These are phyloP conservation scores for Fusarium aywerte DNA, from an alignment of 2,329 filamentous ascomycete species.

Conservation along the genomic window DNA sequence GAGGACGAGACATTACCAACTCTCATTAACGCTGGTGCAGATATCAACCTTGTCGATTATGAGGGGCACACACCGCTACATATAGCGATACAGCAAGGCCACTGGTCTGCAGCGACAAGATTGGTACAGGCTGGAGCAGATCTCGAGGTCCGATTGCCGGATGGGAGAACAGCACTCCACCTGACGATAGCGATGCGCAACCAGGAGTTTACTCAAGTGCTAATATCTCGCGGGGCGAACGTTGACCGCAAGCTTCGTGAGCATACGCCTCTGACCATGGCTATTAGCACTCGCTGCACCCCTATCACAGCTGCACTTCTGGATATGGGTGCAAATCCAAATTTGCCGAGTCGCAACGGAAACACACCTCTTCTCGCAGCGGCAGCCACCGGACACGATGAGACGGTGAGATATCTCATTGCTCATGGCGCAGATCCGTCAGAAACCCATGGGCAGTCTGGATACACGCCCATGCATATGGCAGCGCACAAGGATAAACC, in stretches of 20 bases:
- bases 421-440: slow-evolving; percentile 43
- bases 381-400: slow-evolving; percentile 44
- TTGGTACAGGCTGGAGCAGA: slow-evolving; percentile 45
- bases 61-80: slow-evolving; percentile 44
- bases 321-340: slow-evolving; percentile 44
- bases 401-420: slow-evolving; percentile 46
- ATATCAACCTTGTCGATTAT: slow-evolving; percentile 42
- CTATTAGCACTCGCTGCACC: slow-evolving; percentile 43
- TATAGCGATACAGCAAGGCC: slow-evolving; percentile 39
- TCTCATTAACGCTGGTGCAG: slow-evolving; percentile 41
- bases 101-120: slow-evolving; percentile 41
- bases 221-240: slow-evolving; percentile 45
- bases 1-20: slow-evolving; percentile 44
- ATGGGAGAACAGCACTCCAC: slow-evolving; percentile 46
- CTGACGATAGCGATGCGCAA: slow-evolving; percentile 45
- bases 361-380: slow-evolving; percentile 45
- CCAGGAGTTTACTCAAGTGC: slow-evolving; percentile 43
- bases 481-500: slow-evolving; percentile 46
- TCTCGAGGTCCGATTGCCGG: slow-evolving; percentile 41
- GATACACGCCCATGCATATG: slow-evolving; percentile 47
- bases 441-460: slow-evolving; percentile 36
- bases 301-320: slow-evolving; percentile 44
- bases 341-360: slow-evolving; percentile 43
- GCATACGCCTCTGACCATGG: slow-evolving; percentile 45
- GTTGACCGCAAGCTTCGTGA: slow-evolving; percentile 43